Evolutionary conservation across 345 rosid species (phyloP).

Genomic region (Melaleuca quinquenervia): DNA sequence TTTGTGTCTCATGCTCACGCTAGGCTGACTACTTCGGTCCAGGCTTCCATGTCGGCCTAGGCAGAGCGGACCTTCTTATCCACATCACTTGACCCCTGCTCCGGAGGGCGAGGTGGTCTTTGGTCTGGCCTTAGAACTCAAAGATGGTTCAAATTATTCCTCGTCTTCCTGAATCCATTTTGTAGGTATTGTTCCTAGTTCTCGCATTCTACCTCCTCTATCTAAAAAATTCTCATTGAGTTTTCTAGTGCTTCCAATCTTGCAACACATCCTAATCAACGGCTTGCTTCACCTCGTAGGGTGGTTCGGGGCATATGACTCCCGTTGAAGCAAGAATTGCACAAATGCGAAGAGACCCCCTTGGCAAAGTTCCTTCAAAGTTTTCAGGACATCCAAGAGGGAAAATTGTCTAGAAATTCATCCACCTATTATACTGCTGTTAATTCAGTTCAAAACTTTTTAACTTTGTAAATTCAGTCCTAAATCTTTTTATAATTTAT

Average conservation of each 20-base stretch:
- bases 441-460: not conserved
- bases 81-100: not conserved
- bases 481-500: not conserved
- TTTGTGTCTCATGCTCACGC: not conserved
- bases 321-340: not conserved
- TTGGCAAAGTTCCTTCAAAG: not conserved
- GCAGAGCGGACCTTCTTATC: not conserved
- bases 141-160: not conserved
- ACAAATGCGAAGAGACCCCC: not conserved
- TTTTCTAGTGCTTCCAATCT: not conserved
- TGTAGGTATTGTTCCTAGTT: not conserved
- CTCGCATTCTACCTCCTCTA: not conserved
- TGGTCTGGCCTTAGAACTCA: not conserved
- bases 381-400: not conserved
- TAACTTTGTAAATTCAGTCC: not conserved
- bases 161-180: not conserved
- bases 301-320: not conserved
- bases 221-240: not conserved
- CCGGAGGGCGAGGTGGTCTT: not conserved
- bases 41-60: not conserved
- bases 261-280: not conserved
- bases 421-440: rapidly evolving
- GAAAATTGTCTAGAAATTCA: not conserved
- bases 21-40: not conserved
- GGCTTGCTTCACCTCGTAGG: not conserved